These are phyloP conservation scores for Adansonia gregorii DNA, from an alignment of 441 rosid genomes.

Conservation along the genomic window DNA sequence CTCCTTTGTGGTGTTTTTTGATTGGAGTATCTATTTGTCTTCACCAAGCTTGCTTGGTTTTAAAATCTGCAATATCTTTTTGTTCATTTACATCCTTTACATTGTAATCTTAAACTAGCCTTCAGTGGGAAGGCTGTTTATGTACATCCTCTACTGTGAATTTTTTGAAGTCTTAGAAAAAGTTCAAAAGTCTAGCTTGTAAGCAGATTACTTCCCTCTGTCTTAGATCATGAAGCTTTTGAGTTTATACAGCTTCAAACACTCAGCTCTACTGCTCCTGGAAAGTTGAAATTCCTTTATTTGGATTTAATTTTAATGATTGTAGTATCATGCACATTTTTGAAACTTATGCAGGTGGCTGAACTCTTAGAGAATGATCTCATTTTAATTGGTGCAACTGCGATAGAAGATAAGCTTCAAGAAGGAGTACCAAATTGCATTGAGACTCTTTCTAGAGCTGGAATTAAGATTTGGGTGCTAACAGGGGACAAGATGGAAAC, in stretches of 20 bases:
- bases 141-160: not conserved
- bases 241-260: not conserved
- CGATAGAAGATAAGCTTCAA: slow-evolving; percentile 99
- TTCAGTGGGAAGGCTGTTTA: not conserved
- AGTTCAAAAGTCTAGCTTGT: not conserved
- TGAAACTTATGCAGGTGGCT: slow-evolving; percentile 70
- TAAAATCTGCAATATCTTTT: not conserved
- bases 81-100: not conserved
- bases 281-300: slow-evolving; percentile 10
- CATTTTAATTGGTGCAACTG: slow-evolving; percentile 89
- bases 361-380: slow-evolving; percentile 95
- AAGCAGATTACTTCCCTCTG: not conserved
- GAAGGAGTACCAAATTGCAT: slow-evolving; percentile 99
- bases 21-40: not conserved
- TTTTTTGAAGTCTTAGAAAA: not conserved
- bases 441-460: slow-evolving; percentile 97
- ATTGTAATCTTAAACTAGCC: not conserved
- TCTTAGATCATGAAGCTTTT: not conserved
- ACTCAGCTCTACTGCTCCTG: not conserved
- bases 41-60: not conserved
- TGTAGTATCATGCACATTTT: slow-evolving; percentile 25
- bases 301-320: slow-evolving; percentile 23
- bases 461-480: slow-evolving; percentile 98
- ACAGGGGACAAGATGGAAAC: slow-evolving; percentile 99
- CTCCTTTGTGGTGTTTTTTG: not conserved